A percentile compares a stretch with the other conserved stretches of the same genome.
These are phyloP conservation scores for Excoecaria agallocha DNA, from an alignment of 345 rosid genomes.

Conservation along the genomic window DNA sequence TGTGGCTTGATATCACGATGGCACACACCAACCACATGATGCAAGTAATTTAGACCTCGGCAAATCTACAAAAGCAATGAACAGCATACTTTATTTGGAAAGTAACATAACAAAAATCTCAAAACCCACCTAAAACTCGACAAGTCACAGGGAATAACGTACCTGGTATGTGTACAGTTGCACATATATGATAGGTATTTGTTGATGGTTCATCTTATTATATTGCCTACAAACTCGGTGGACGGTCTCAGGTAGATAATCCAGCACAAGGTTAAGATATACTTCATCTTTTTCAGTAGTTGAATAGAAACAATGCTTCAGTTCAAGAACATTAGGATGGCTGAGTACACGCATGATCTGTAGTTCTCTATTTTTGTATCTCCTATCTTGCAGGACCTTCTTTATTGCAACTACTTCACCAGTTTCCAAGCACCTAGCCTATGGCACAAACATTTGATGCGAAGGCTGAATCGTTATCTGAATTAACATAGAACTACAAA, in stretches of 20 bases:
- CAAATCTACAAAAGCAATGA: conserved; percentile 58
- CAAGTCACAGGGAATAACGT: conserved; percentile 10
- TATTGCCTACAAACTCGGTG: conserved; percentile 79
- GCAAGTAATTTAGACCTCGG: conserved; percentile 91
- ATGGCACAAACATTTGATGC: conserved; percentile 14
- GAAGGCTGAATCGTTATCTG: neutral
- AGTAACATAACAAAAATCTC: neutral
- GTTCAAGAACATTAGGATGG: conserved; percentile 80
- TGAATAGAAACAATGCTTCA: conserved; percentile 90
- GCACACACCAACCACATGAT: conserved; percentile 81
- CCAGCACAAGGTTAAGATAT: conserved; percentile 92
- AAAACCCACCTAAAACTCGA: neutral
- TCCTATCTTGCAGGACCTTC: conserved; percentile 91
- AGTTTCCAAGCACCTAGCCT: conserved; percentile 87
- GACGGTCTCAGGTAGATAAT: conserved; percentile 86
- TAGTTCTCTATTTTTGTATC: conserved; percentile 98
- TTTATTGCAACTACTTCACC: conserved; percentile 87
- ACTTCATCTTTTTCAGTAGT: conserved; percentile 86
- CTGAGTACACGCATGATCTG: conserved; percentile 85
- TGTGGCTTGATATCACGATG: conserved; percentile 99
- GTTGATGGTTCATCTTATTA: conserved; percentile 51
- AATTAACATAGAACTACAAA: neutral
- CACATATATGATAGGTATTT: conserved; percentile 65
- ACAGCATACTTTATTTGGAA: neutral
- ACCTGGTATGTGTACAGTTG: conserved; percentile 82